Conservation (phyloP, 2,329 filamentous ascomycete species). For the Colletotrichum tanaceti region DNA sequence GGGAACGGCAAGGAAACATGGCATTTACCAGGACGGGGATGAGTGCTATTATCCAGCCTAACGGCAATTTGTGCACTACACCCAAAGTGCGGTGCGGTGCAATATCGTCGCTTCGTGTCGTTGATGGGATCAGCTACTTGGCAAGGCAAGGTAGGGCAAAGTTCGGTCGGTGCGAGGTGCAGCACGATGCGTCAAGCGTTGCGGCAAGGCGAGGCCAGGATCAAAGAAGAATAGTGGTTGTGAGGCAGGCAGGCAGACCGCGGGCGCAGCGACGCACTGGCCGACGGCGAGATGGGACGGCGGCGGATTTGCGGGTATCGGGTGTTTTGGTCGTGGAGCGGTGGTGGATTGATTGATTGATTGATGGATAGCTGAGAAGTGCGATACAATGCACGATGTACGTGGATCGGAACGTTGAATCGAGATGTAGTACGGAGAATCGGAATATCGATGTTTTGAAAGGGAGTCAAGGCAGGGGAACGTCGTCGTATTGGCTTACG, state of each 20-base stretch:
- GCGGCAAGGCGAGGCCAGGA: background rate
- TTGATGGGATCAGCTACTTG: background rate
- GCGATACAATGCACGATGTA: background rate
- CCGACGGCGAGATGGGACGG: slow-evolving; percentile 3
- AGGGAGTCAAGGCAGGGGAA: slow-evolving; percentile 14
- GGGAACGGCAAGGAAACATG: slow-evolving; percentile 12
- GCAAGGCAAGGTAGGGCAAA: background rate
- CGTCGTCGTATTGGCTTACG: slow-evolving; percentile 12
- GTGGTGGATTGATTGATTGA: background rate
- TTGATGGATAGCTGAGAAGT: slow-evolving; percentile 20
- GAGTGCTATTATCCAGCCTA: slow-evolving; percentile 36
- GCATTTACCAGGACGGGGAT: slow-evolving; percentile 32
- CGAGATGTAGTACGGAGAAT: slow-evolving; percentile 37
- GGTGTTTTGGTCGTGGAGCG: background rate
- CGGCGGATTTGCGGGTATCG: slow-evolving; percentile 7
- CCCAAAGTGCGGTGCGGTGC: slow-evolving; percentile 30
- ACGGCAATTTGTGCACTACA: slow-evolving; percentile 33
- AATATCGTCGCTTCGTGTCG: background rate
- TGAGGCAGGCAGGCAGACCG: background rate
- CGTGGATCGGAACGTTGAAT: slow-evolving; percentile 32
- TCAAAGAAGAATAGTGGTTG: background rate
- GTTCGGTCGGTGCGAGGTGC: slow-evolving; percentile 4
- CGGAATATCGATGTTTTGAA: slow-evolving; percentile 33
- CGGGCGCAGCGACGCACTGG: slow-evolving; percentile 9
- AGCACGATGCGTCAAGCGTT: background rate